Conservation (phyloP, 1,284 basidiomycete species). For the Puccinia novopanici region DNA sequence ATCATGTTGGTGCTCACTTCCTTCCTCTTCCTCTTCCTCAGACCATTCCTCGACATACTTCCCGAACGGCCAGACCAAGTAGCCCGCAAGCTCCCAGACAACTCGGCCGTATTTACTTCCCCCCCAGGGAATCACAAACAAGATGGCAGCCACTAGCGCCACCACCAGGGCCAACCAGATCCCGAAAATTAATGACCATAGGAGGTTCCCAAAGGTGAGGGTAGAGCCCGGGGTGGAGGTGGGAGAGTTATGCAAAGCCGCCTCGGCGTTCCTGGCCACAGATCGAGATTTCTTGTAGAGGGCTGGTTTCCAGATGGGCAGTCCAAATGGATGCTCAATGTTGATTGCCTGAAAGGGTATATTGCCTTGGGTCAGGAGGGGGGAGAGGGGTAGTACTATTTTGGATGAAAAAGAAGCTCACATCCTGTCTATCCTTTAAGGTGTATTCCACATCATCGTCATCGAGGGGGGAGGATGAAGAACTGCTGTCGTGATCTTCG, state of each 20-base stretch:
- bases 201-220: conserved; percentile 79
- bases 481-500: background rate
- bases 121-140: conserved; percentile 74
- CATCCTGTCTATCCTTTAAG: conserved; percentile 91
- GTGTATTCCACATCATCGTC: conserved; percentile 89
- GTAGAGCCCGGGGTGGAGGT: conserved; percentile 88
- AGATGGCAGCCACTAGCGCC: conserved; percentile 68
- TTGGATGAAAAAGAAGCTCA: conserved; percentile 60
- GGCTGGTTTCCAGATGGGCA: conserved; percentile 99
- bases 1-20: conserved; percentile 30
- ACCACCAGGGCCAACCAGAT: conserved; percentile 85
- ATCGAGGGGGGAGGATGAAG: conserved; percentile 33
- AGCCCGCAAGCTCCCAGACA: conserved; percentile 89
- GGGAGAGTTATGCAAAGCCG: conserved; percentile 85
- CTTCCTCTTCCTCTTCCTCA: conserved; percentile 61
- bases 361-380: background rate
- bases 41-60: conserved; percentile 89
- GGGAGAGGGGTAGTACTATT: too few relatives aligned
- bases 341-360: conserved; percentile 58
- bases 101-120: conserved; percentile 82
- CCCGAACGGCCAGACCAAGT: conserved; percentile 93
- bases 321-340: conserved; percentile 90
- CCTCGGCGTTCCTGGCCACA: conserved; percentile 92
- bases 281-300: conserved; percentile 97
- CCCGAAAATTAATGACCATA: conserved; percentile 84